A percentile compares a stretch with the other conserved stretches of the same genome.
These are phyloP conservation scores for Colletotrichum sp. DNA, from an alignment of 2,329 filamentous ascomycete genomes.

Conservation along the genomic window DNA sequence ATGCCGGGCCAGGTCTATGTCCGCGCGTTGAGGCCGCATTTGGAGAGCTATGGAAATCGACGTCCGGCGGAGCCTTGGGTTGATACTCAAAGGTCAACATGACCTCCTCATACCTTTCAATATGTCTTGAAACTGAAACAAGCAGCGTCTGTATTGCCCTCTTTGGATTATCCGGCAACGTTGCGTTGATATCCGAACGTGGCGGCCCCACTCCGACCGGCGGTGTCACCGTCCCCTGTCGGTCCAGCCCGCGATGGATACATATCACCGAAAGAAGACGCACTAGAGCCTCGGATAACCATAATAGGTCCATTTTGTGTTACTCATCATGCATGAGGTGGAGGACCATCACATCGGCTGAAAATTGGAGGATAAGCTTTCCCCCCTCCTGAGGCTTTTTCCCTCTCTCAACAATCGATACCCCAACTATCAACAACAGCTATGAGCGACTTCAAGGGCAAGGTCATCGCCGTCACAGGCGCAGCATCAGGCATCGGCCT, in stretches of 20 bases:
- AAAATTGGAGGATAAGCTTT: background rate
- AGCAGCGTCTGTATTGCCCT: too few relatives aligned
- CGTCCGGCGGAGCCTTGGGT: too few relatives aligned
- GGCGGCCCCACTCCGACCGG: background rate
- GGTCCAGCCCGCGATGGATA: background rate
- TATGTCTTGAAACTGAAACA: too few relatives aligned
- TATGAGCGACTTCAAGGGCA: constrained; percentile 29
- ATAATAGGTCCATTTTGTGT: background rate
- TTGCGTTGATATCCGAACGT: too few relatives aligned
- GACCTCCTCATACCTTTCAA: too few relatives aligned
- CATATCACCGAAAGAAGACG: background rate
- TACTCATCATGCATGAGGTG: background rate
- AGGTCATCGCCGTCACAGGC: constrained; percentile 55
- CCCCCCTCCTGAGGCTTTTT: background rate
- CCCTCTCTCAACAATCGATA: background rate
- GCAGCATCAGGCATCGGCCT: constrained; percentile 56
- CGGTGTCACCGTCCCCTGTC: background rate
- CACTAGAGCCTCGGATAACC: background rate
- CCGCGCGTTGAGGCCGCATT: too few relatives aligned
- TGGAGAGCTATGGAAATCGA: too few relatives aligned
- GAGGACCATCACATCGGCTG: background rate
- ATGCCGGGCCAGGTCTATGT: too few relatives aligned
- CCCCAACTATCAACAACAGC: background rate
- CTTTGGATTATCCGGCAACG: too few relatives aligned
- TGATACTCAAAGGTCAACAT: too few relatives aligned